A percentile compares a stretch with the other conserved stretches of the same genome.
Evolutionary conservation across 768 basidiomycete genomes (phyloP).

Genomic region (Butyriboletus loyo): DNA sequence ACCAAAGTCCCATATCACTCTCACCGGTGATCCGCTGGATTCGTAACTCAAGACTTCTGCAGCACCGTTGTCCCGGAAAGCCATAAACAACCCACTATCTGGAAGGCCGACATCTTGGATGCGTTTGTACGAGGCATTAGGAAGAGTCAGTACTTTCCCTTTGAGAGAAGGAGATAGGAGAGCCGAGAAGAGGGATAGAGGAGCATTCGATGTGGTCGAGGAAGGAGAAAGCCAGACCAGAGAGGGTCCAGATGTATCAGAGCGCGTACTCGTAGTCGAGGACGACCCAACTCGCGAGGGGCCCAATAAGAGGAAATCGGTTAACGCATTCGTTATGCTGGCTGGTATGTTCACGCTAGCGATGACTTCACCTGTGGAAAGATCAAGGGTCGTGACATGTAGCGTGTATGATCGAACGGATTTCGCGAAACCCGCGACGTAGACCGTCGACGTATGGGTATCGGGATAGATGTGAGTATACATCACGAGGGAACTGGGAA

Average conservation of each 20-base stretch:
- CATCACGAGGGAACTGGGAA: slow-evolving; percentile 55
- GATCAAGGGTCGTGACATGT: slow-evolving; percentile 59
- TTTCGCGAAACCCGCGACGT: slow-evolving; percentile 46
- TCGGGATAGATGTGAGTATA: slow-evolving; percentile 62
- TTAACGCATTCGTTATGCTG: slow-evolving; percentile 33
- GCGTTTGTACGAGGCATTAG: slow-evolving; percentile 44
- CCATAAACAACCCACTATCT: slow-evolving; percentile 59
- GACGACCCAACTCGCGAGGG: slow-evolving; percentile 11
- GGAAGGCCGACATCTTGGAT: slow-evolving; percentile 63
- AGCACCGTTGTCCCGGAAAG: slow-evolving; percentile 50
- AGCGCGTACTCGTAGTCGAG: background rate
- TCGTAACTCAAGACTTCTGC: slow-evolving; percentile 53
- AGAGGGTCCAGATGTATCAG: slow-evolving; percentile 17
- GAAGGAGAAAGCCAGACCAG: slow-evolving; percentile 36
- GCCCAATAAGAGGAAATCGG: slow-evolving; percentile 37
- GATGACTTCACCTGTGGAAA: slow-evolving; percentile 51
- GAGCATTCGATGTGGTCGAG: slow-evolving; percentile 6
- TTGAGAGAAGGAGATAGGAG: slow-evolving; percentile 51
- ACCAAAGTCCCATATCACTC: slow-evolving; percentile 53
- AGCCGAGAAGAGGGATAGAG: slow-evolving; percentile 32
- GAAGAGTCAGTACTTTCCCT: slow-evolving; percentile 42
- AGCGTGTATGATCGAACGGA: slow-evolving; percentile 55
- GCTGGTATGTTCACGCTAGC: slow-evolving; percentile 54
- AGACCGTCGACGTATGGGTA: slow-evolving; percentile 50
- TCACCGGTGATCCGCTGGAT: slow-evolving; percentile 36